Conservation (phyloP, 208 protist species). For the Trichomonas gallinae region DNA sequence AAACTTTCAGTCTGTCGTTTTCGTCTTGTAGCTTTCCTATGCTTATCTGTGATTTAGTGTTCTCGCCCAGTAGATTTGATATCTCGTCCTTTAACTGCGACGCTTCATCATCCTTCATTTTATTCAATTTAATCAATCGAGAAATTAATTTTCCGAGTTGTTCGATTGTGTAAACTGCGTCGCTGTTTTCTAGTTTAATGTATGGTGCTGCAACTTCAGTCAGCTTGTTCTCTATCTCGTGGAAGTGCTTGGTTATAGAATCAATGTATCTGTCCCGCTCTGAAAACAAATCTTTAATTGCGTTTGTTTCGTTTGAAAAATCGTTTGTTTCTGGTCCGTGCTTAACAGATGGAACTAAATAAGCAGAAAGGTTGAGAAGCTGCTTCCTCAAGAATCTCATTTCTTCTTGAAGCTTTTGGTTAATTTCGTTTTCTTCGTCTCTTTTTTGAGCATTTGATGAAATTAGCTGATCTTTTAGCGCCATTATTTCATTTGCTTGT, state of each 20-base stretch:
- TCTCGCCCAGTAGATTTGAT: not conserved
- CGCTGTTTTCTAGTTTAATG: not conserved
- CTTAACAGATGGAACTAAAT: not conserved
- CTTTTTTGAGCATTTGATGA: not conserved
- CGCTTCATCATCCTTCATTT: not conserved
- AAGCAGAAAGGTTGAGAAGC: not conserved
- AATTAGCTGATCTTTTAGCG: not conserved
- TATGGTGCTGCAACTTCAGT: not conserved
- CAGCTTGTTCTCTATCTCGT: not conserved
- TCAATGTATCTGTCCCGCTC: not conserved
- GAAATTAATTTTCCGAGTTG: not conserved
- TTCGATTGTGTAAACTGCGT: not conserved
- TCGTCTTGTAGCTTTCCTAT: not conserved
- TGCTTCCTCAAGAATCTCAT: not conserved
- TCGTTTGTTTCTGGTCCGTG: not conserved
- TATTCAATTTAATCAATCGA: not conserved
- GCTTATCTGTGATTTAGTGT: not conserved
- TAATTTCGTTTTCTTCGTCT: not conserved
- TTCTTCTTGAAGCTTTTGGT: not conserved
- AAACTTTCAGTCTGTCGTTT: not conserved
- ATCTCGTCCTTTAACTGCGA: not conserved
- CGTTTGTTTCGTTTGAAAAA: not conserved
- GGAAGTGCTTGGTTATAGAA: not conserved
- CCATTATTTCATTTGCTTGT: not conserved
- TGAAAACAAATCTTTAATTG: not conserved